Evolutionary conservation across 1,139 yeast genomes (phyloP), one percentile per base, ranked within the genome.

Genomic region (Blastobotrys apis): DNA sequence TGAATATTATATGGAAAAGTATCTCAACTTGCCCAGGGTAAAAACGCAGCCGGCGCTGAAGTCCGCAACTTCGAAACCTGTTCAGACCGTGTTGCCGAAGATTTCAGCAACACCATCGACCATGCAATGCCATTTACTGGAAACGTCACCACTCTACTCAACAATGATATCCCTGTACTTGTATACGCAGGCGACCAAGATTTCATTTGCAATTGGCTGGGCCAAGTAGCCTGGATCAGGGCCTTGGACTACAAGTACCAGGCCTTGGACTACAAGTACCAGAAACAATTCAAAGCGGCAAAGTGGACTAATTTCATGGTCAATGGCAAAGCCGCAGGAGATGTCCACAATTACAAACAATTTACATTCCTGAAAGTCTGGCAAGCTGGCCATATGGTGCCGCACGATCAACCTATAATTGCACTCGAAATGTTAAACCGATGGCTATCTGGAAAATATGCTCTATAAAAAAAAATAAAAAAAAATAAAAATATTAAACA

Each of bases 141-240:
- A 26, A 77, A 71, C 51, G 77, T 84, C 13, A 71, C 80, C 1
- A 76, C 74, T 47, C 65, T 82, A 40, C 69, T 84, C 22, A 45
- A 81, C 36, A 60, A 70, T 44, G 78, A 75, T 4, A 61, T 84
- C 33, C 94, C 94, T 4, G 87, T 84, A 6, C 72, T 85, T 60
- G 73, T 85, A 49, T 86, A 85, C 59, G 94, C 94, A 8, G 95
- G 95, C 58, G 95, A 86, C 67, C 84, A 85, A 67, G 95, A 86
- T 64, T 85, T 77, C 63, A 84, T 86, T 54, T 85, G 95, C 69
- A 86, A 86, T 69, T 85, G 95, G 95, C 73, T 85, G 55, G 95
- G 95, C 50, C 83, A 84, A 66, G 74, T 75, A 57, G 94, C 84
- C 3, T 85, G 94, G 95, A 70, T 86, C 36, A 72, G 82, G 55